Evolutionary conservation across 306 rosid genomes (phyloP).

Genomic region (Hippophae rhamnoides): DNA sequence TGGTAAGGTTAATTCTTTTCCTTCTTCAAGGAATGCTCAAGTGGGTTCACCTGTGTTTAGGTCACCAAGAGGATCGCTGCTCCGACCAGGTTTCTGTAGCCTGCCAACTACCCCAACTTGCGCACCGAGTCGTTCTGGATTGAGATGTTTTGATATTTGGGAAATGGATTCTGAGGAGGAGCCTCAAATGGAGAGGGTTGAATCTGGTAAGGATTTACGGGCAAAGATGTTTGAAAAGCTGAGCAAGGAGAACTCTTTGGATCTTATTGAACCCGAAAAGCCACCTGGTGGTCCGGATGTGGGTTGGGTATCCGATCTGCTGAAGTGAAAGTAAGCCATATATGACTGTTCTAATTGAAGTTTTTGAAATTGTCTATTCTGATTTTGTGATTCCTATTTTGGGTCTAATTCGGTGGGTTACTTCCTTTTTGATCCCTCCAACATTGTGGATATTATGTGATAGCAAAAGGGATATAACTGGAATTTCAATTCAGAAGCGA

Average conservation of each 20-base stretch:
- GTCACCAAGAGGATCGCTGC: conserved; percentile 56
- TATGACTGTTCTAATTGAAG: no score
- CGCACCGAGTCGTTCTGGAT: conserved; percentile 31
- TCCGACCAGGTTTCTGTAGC: conserved; percentile 70
- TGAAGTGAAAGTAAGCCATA: conserved; percentile 26
- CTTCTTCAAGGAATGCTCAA: conserved; percentile 34
- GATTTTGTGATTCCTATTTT: no score
- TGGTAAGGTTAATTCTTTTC: conserved; percentile 55
- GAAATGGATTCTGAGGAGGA: conserved; percentile 56
- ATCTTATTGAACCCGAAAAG: conserved; percentile 18
- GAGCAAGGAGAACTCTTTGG: conserved; percentile 65
- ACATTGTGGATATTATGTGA: no score
- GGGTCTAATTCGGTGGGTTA: no score
- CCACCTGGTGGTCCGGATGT: conserved; percentile 48
- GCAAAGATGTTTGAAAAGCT: conserved; percentile 73
- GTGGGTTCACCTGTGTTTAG: conserved; percentile 49
- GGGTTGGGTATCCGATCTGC: conserved; percentile 75
- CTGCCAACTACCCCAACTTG: conserved; percentile 70
- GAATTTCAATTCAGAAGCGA: no score
- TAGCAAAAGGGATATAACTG: no score
- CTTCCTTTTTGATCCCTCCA: no score
- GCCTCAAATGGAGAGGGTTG: conserved; percentile 87
- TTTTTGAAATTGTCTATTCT: no score
- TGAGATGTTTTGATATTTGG: conserved; percentile 34
- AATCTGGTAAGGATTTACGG: conserved; percentile 71